Evolutionary conservation across 352 stramenopile species (phyloP).

Genomic region (Phytophthora citricola): DNA sequence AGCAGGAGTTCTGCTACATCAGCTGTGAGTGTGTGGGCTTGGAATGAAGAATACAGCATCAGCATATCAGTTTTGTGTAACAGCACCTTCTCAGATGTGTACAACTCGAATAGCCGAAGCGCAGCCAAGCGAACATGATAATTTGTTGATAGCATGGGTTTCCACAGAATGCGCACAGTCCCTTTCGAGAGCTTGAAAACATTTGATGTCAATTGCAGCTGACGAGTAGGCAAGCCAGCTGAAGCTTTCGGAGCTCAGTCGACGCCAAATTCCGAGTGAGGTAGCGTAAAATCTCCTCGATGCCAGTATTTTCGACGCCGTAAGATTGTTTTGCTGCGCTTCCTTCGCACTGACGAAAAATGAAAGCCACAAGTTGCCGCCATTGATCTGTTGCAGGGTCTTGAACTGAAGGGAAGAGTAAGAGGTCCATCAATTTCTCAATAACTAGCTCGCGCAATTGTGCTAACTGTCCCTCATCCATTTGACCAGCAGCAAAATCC

Average conservation of each 20-base stretch:
- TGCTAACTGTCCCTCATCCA: conserved; percentile 46
- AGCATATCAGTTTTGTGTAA: conserved; percentile 67
- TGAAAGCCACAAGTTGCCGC: conserved; percentile 69
- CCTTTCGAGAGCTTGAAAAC: conserved; percentile 68
- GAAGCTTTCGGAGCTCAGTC: conserved; percentile 33
- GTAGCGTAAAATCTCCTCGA: conserved; percentile 73
- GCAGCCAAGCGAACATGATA: conserved; percentile 63
- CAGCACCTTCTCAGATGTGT: conserved; percentile 70
- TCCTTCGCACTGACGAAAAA: conserved; percentile 58
- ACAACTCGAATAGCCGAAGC: conserved; percentile 73
- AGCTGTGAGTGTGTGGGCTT: conserved; percentile 59
- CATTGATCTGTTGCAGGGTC: conserved; percentile 55
- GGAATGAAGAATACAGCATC: conserved; percentile 63
- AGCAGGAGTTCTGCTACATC: conserved; percentile 58
- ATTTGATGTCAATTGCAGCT: conserved; percentile 39
- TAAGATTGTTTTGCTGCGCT: conserved; percentile 15
- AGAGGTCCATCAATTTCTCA: conserved; percentile 68
- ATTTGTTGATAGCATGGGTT: conserved; percentile 53
- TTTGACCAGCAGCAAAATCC: conserved; percentile 31
- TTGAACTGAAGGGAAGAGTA: conserved; percentile 58
- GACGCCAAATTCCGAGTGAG: conserved; percentile 55
- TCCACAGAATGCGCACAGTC: conserved; percentile 71
- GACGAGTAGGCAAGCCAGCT: conserved; percentile 27
- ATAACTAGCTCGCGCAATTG: conserved; percentile 63
- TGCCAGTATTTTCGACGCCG: conserved; percentile 36